Evolutionary conservation across 306 rosid species (phyloP), one percentile per base, ranked within the genome.

Genomic region (Malus sieversii): DNA sequence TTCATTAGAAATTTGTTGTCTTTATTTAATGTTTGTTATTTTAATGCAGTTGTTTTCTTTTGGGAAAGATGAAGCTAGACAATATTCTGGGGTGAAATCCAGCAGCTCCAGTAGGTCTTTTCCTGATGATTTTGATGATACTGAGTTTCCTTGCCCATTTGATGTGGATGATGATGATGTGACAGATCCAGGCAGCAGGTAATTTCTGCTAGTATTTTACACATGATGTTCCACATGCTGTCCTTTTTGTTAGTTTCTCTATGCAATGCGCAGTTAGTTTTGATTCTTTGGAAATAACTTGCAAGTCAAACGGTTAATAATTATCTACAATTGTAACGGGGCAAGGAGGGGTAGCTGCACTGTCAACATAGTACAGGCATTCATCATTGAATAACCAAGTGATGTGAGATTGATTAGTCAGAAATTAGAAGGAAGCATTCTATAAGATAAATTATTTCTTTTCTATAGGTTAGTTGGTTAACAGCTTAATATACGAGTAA

Each of bases 101-200:
- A 80, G 70, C 80, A 74, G 85, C 90, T 87, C 98, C 58, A 94
- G 96, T 76, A 90, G 90, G 85, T 93, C 94, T 74, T 83, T 81
- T 71, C 92, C 80, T 52, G 91, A 88, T 71, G 89, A 84, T 83
- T 81, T 80, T 73, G 97, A 91, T 81, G 91, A 90, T 69, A 25
- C 87, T 48, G 96, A 94, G 73, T 83, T 81, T 75, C 79, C 83
- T 23, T 90, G 97, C 80, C 87, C 97, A 1, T 94, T 94, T 88
- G 94, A 87, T 73, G 83, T 87, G 74, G 96, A 87, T 75, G 86
- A 86, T 52, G 97, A 86, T 72, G 96, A 90, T 66, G 77, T 86
- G 81, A 84, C 86, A 4, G 88, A 90, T 87, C 90, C 88, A n/a
- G 77, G 88, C 64, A 90, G 91, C 97, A 90, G 96, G 98, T 94